phyloP scores from a whole-genome alignment of 257 asterid species.

The Knoxia roxburghii region DNA sequence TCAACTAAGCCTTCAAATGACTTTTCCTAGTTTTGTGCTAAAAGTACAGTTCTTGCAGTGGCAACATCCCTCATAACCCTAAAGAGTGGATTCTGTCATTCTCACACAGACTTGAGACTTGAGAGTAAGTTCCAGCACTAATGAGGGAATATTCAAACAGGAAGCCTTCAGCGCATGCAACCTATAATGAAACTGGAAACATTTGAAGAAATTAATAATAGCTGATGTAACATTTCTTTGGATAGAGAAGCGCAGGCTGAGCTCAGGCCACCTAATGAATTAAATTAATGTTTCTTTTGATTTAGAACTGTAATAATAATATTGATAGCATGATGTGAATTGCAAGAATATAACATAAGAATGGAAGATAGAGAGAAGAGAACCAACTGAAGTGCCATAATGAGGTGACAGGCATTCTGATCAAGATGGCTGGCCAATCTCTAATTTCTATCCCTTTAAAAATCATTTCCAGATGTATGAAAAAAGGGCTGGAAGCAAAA shows the following conservation, averaged over 20 bases:
- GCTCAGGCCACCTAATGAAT: not conserved
- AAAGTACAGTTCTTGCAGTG: no score
- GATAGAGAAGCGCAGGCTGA: not conserved
- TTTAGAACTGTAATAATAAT: not conserved
- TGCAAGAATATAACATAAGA: not conserved
- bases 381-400: slow-evolving; percentile 13
- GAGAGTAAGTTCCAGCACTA: not conserved
- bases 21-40: not conserved
- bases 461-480: not conserved
- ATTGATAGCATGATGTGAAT: not conserved
- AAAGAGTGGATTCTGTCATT: slow-evolving; percentile 1
- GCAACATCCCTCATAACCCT: not conserved
- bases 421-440: not conserved
- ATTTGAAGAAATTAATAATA: not conserved
- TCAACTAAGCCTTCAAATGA: slow-evolving; percentile 4
- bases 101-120: not conserved
- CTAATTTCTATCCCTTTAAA: not conserved
- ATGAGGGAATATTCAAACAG: not conserved
- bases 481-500: not conserved
- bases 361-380: slow-evolving; percentile 8
- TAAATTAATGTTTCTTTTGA: slow-evolving; percentile 6
- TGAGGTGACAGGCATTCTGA: not conserved
- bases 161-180: not conserved
- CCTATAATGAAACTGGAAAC: slow-evolving; percentile 4
- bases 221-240: not conserved